Evolutionary conservation across 768 basidiomycete genomes (phyloP), one percentile per base, ranked within the genome.

Genomic region (Galerina marginata): DNA sequence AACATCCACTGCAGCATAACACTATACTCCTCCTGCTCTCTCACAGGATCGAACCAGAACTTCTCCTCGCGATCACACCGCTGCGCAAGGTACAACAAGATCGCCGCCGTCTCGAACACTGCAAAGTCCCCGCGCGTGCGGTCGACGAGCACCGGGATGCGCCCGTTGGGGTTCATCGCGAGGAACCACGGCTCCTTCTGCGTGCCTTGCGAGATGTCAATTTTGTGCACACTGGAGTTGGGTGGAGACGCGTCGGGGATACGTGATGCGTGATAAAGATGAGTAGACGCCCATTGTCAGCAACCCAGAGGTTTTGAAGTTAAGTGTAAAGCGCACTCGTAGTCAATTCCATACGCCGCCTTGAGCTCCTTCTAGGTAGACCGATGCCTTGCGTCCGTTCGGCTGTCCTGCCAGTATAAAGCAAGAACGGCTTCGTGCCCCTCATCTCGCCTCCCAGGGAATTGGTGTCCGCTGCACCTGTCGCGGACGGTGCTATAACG

Each of bases 1-100:
- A 93, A 91, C 51, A 93, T 87, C 92, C 92, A 95, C 67, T 91
- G 90, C 36, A 92, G 70, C 74, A 83, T 80, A 70, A 86, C 84
- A 66, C 84, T 87, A 63, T 86, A 84, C 16, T 86, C 79, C 45
- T 88, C 77, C 10, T 83, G 81, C 3, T 81, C 71, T 15, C 65
- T 73, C 9, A 56, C 71, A 4, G 77, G 74, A 64, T 87, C 80
- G 71, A 88, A 91, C 59, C 74, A 81, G 63, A 95, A 89, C 67
- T 83, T 79, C 68, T 80, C 72, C 12, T 90, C 83, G 63, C 75
- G 83, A 75, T 95, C 93, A 65, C 88, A 93, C 67, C 87, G 83
- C 69, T 89, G 85, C n/a, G 80, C 80, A 50, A 95, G 83, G 70
- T 90, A 93, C 14, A 93, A 71, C 56, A 93, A 72, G 58, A 95